phyloP scores from a whole-genome alignment of 1,284 basidiomycete genomes.

The Sporisorium iseilematis-ciliati region DNA sequence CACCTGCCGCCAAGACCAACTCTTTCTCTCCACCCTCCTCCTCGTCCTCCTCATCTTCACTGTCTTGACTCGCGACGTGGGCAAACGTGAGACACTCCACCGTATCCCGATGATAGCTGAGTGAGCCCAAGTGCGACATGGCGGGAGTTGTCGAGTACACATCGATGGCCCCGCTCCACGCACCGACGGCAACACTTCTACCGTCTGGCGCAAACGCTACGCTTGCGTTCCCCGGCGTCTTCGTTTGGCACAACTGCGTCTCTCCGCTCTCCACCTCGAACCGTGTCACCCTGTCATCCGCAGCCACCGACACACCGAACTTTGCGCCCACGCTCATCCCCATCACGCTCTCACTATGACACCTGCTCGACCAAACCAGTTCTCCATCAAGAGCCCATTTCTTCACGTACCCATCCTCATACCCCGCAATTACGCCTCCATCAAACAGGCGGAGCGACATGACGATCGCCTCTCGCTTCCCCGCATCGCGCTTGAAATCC shows the following conservation, averaged over 20 bases:
- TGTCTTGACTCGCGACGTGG: not conserved
- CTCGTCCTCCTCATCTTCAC: slow-evolving; percentile 11
- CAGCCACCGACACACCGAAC: slow-evolving; percentile 36
- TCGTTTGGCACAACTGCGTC: slow-evolving; percentile 9
- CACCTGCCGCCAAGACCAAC: slow-evolving; percentile 33
- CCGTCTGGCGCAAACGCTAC: slow-evolving; percentile 27
- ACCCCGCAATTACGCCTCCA: slow-evolving; percentile 75
- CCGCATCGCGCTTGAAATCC: slow-evolving; percentile 12
- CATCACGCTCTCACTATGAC: slow-evolving; percentile 45
- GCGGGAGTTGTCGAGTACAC: slow-evolving; percentile 10
- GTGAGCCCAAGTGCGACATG: slow-evolving; percentile 15
- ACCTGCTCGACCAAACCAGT: slow-evolving; percentile 13
- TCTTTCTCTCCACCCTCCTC: slow-evolving; percentile 1
- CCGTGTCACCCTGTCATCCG: slow-evolving; percentile 42
- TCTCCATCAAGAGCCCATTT: slow-evolving; percentile 10
- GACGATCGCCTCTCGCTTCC: slow-evolving; percentile 74
- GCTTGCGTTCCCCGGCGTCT: slow-evolving; percentile 24
- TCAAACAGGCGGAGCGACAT: slow-evolving; percentile 82
- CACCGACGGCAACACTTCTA: slow-evolving; percentile 21
- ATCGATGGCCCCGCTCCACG: slow-evolving; percentile 45
- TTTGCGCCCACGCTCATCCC: slow-evolving; percentile 4
- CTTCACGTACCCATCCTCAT: slow-evolving; percentile 83
- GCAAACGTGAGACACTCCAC: slow-evolving; percentile 38
- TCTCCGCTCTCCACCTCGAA: slow-evolving; percentile 19
- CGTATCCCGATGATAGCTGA: slow-evolving; percentile 40